Evolutionary conservation across 805 yeast species (phyloP).

Genomic region (Ascoidea tarda): DNA sequence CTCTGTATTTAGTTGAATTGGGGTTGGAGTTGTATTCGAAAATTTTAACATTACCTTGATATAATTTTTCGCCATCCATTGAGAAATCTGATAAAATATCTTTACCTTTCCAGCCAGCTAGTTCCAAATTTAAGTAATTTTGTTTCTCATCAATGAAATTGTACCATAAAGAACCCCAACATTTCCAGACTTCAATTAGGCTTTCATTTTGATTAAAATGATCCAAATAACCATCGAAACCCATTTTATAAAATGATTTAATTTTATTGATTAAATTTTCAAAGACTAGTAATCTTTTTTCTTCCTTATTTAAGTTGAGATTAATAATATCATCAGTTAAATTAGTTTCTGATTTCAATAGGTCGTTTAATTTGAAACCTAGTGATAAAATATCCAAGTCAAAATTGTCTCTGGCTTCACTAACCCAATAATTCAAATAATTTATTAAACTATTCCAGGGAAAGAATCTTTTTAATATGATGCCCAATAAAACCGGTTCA

Average conservation of each 20-base stretch:
- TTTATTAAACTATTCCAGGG: constrained; percentile 60
- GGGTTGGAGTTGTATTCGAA: constrained; percentile 6
- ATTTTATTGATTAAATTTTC: constrained; percentile 10
- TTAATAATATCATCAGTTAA: constrained; percentile 5
- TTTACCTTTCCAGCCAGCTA: constrained; percentile 12
- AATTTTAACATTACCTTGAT: background rate
- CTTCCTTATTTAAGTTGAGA: background rate
- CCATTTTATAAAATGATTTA: constrained; percentile 13
- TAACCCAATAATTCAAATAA: constrained; percentile 35
- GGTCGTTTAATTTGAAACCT: constrained; percentile 8
- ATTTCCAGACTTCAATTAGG: constrained; percentile 67
- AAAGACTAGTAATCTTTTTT: background rate
- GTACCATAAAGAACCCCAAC: constrained; percentile 79
- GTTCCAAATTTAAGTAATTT: constrained; percentile 9
- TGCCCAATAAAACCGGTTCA: constrained; percentile 27
- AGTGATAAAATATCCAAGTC: constrained; percentile 9
- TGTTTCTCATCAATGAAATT: constrained; percentile 41
- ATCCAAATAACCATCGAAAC: constrained; percentile 26
- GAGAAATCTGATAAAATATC: constrained; percentile 9
- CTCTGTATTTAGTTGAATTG: constrained; percentile 7
- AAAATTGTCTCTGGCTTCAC: constrained; percentile 10
- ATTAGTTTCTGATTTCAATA: background rate
- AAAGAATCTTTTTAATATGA: constrained; percentile 38
- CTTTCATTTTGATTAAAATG: constrained; percentile 45
- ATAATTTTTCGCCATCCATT: constrained; percentile 8